Conservation (phyloP, 2,329 filamentous ascomycete genomes). For the Curvularia lunata region DNA sequence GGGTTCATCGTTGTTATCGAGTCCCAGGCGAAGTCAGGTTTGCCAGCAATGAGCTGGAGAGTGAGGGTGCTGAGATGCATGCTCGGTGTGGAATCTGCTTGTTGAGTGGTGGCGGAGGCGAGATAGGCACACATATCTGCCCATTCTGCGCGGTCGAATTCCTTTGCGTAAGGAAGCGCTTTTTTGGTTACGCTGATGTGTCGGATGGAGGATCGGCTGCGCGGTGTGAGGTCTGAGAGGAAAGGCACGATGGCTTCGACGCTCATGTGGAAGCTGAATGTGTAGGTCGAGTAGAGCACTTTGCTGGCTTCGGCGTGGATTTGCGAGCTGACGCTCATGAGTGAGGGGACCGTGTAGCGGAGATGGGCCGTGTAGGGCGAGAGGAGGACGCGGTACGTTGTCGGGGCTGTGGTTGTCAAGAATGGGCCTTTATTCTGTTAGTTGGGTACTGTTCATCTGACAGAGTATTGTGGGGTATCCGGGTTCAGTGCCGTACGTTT, state of each 20-base stretch:
- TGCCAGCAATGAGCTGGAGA: slow-evolving; percentile 63
- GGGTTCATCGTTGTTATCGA: slow-evolving; percentile 44
- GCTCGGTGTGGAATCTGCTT: neutral
- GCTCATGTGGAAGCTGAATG: slow-evolving; percentile 65
- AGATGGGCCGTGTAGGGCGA: slow-evolving; percentile 53
- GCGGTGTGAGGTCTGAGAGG: slow-evolving; percentile 61
- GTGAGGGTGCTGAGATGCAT: slow-evolving; percentile 35
- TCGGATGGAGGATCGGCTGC: slow-evolving; percentile 56
- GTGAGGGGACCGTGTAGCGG: slow-evolving; percentile 49
- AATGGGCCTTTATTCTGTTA: slow-evolving; percentile 48
- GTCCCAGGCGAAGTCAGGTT: slow-evolving; percentile 58
- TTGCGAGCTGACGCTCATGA: slow-evolving; percentile 39
- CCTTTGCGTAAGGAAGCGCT: slow-evolving; percentile 59
- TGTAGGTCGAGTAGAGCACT: slow-evolving; percentile 62
- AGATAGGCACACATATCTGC: slow-evolving; percentile 57
- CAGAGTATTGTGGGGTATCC: neutral
- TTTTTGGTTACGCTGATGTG: slow-evolving; percentile 63
- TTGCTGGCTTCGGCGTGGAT: slow-evolving; percentile 63
- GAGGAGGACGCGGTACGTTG: slow-evolving; percentile 62
- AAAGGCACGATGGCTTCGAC: slow-evolving; percentile 68
- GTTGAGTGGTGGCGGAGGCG: neutral
- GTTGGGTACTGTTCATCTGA: slow-evolving; percentile 8
- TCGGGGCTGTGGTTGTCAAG: slow-evolving; percentile 54
- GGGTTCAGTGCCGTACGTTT: no score
- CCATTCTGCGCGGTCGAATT: slow-evolving; percentile 65